Evolutionary conservation across 768 basidiomycete genomes (phyloP), one percentile per base, ranked within the genome.

Genomic region (Mycena kentingensis): DNA sequence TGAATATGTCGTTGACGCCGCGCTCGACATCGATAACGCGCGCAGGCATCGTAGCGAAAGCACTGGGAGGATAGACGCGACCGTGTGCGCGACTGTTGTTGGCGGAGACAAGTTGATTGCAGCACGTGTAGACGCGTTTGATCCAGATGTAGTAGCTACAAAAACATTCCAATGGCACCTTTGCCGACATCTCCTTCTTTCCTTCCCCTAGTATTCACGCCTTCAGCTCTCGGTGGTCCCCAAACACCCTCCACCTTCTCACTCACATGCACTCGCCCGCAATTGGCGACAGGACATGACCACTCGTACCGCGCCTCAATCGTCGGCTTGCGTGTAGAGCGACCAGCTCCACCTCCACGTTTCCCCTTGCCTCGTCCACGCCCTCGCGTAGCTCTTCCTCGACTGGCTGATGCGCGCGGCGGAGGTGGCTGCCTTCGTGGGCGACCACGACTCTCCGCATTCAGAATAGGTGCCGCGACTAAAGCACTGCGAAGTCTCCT

Each of bases 251-350:
- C 76, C 11, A 85, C 61, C 54, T 78, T 74, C 28, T 85, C 74
- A 56, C 85, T 88, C 11, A 71, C 68, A 65, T 88, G 87, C 29
- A 71, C 58, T 13, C 65, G 66, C 10, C 69, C 77, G 61, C 88
- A 90, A 2, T 75, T 75, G 3, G 72, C 58, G 2, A 89, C 84
- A 0, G 88, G 88, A 62, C 88, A 90, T 15, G 38, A 58, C 85
- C 85, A 90, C 61, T 80, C 74, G 60, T 78, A 73, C 60, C 74
- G 73, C 26, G 70, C 81, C 61, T 84, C 78, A 63, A 76, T 56
- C 52, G 68, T 58, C 55, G 70, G 63, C 48, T 67, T 69, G 72
- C 77, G 61, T 55, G 68, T 46, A 13, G 38, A 21, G 8, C 53
- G 57, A 52, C 44, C 36, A 22, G 58, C 47, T n/a, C n/a, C n/a